Percentiles rank a stretch among this genome's conserved stretches.
Conservation (phyloP, 805 yeast genomes). For the Kluyveromyces starmeri region DNA sequence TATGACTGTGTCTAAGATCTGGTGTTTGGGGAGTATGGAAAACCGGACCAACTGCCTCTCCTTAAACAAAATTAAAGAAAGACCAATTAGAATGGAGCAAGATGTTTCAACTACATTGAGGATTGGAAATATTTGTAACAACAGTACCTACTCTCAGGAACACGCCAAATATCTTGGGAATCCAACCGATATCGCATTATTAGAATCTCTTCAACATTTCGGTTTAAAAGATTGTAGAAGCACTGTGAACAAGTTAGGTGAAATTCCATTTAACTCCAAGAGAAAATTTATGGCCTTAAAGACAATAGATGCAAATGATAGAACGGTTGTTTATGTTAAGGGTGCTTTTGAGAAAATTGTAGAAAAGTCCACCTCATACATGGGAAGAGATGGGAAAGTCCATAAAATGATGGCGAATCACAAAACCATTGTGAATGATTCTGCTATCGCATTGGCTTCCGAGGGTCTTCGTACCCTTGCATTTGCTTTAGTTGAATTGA, state of each 20-base stretch:
- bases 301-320: slow-evolving; percentile 49
- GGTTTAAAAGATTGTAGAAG: slow-evolving; percentile 64
- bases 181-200: slow-evolving; percentile 88
- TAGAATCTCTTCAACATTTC: slow-evolving; percentile 64
- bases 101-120: slow-evolving; percentile 51
- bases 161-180: slow-evolving; percentile 73
- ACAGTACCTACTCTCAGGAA: slow-evolving; percentile 60
- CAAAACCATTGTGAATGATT: slow-evolving; percentile 39
- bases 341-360: slow-evolving; percentile 84
- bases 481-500: slow-evolving; percentile 48
- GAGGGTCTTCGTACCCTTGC: slow-evolving; percentile 85
- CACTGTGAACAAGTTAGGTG: slow-evolving; percentile 48
- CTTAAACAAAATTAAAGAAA: slow-evolving; percentile 39
- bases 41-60: slow-evolving; percentile 29
- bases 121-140: slow-evolving; percentile 67
- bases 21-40: slow-evolving; percentile 58
- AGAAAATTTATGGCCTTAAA: slow-evolving; percentile 85
- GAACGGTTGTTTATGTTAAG: slow-evolving; percentile 59
- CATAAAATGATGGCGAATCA: slow-evolving; percentile 49
- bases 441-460: slow-evolving; percentile 58
- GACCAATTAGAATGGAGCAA: slow-evolving; percentile 37
- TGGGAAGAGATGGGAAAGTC: slow-evolving; percentile 48
- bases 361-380: slow-evolving; percentile 48
- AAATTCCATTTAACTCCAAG: slow-evolving; percentile 74
- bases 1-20: slow-evolving; percentile 78